Percentiles rank a stretch among this genome's conserved stretches.
These are phyloP conservation scores for Aspergillus sp. DNA, from an alignment of 2,329 filamentous ascomycete species.

Conservation along the genomic window DNA sequence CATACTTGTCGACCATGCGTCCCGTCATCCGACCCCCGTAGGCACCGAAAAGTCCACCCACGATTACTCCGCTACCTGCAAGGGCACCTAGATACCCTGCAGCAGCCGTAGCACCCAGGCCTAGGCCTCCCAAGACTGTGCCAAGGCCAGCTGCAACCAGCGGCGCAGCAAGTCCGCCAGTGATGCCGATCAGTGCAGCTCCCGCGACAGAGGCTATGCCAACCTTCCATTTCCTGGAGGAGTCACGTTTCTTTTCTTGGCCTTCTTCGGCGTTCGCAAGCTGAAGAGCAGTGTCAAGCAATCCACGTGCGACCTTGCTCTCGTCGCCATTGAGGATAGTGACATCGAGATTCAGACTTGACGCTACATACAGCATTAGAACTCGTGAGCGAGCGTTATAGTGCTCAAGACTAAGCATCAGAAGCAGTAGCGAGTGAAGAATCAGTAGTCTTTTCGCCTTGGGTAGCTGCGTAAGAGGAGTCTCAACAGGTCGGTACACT, in stretches of 20 bases:
- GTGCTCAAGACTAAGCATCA: constrained; percentile 74
- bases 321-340: constrained; percentile 70
- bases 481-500: constrained; percentile 62
- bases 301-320: constrained; percentile 69
- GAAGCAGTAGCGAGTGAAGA: constrained; percentile 70
- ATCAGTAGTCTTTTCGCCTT: constrained; percentile 60
- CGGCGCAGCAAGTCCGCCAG: constrained; percentile 75
- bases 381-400: constrained; percentile 75
- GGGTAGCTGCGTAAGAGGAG: constrained; percentile 51
- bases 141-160: constrained; percentile 79
- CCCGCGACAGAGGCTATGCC: constrained; percentile 85
- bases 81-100: constrained; percentile 78
- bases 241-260: constrained; percentile 66
- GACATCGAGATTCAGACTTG: constrained; percentile 69
- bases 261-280: constrained; percentile 78
- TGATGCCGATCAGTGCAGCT: constrained; percentile 81
- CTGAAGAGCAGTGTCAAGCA: constrained; percentile 74
- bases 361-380: constrained; percentile 69
- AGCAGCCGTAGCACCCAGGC: constrained; percentile 71
- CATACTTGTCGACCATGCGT: constrained; percentile 86
- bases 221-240: constrained; percentile 74
- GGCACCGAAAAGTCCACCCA: constrained; percentile 88
- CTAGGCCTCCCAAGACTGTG: constrained; percentile 73
- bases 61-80: constrained; percentile 74
- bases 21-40: constrained; percentile 81